Base-by-base conservation (phyloP, 2,329 filamentous ascomycete genomes). In the Beauveria pseudobassiana region DNA sequence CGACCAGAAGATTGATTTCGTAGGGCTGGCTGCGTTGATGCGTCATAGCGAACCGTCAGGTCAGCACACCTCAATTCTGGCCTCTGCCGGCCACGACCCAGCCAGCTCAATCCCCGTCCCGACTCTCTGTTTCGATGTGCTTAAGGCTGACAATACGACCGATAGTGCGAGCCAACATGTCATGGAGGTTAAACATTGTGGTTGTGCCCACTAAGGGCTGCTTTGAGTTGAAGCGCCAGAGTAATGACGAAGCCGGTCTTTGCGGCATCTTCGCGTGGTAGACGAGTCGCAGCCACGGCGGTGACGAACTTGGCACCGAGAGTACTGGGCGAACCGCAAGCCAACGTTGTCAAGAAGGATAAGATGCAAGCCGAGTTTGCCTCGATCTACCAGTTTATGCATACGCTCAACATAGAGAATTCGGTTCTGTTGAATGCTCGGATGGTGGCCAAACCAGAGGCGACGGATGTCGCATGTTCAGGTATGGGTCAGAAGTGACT, bases 291-390 rank as follows among this genome's bases (percentile, higher is more conserved):
- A 2, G 63, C 61, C 2, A 59, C 51, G 5, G 20, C 24, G 10
- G 63, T 55, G 22, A 64, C 61, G 20, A 63, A 59, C 18, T n/a
- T n/a, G 2, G 42, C 38, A 22, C 63, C 63, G 1, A 64, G n/a
- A 10, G 24, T 8, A 3, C 63, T 16, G 61, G 43, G 16, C 61
- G 63, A 8, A 54, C 45, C 6, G 43, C 43, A 14, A 61, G 26
- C 63, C 61, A 63, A 18, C 34, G 59, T 5, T 45, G 28, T 2
- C 58, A 49, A n/a, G n/a, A 5, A 63, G 57, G 14, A 53, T 16
- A 8, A 63, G 57, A 46, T 63, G 62, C 24, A 46, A 38, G 26
- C 62, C 62, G 2, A 63, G n/a, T 34, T 60, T 57, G 26, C 51
- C 8, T 10, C 38, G 30, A 20, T 64, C 56, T 9, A 52, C 20